Base-by-base conservation (phyloP, 306 rosid species). In the Phaseolus lunatus region DNA sequence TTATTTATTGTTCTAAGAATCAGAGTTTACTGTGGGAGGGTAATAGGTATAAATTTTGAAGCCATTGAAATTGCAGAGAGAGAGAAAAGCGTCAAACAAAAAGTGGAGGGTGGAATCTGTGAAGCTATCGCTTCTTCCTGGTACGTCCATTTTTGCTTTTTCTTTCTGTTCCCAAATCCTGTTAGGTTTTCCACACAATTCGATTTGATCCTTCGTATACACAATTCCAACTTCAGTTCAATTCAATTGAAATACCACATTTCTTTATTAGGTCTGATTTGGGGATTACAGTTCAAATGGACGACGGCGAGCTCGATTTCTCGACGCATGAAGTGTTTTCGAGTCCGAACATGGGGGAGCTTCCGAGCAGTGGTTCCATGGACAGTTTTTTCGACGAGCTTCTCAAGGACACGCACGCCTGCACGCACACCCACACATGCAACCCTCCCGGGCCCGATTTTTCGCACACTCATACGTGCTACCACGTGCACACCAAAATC, bases 401-500 rank as follows among this genome's bases (percentile, higher is more conserved):
- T 45, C 77, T 89, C 1, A 91, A 88, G 79, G 99, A 96, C 53
- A 7, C 89, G 22, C 98, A 89, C 41, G 92, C 96, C 48, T 96
- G 99, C 84, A 91, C 96, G 39, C 99, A 96, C 81, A 88, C 97
- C 47, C 99, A 96, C 88, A 96, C 97, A 47, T 96, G 99, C 86
- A 96, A 96, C 82, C 98, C 99, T 20, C 97, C 98, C 0, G 99
- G 99, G 7, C 99, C 99, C 20, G 99, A 96, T 78, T 72, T 74
- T 61, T 85, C 98, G 0, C 99, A 96, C 72, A 91, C 97, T 18
- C 99, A 96, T 81, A 96, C 99, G 16, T 96, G 99, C 78, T 89
- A 91, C 77, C 99, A 96, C 63, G 97, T 90, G 10, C 99, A 96
- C 75, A 92, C 99, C 37, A 88, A 95, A 54, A 89, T 96, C 65